These are phyloP conservation scores for Dendrobium chrysotoxum DNA, from an alignment of 106 monocot species.

Conservation along the genomic window DNA sequence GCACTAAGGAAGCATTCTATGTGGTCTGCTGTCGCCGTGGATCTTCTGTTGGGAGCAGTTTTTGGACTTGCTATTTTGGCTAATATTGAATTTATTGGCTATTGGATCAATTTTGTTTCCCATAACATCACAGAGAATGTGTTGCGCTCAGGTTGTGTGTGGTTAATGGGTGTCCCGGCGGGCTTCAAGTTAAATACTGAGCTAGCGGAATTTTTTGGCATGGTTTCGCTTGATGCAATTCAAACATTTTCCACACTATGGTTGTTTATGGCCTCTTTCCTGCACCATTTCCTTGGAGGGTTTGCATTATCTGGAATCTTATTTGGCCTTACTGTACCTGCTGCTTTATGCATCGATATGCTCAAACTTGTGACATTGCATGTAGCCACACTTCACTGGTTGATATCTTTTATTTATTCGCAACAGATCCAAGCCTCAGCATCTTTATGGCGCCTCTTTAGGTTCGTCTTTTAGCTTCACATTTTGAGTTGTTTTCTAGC, in stretches of 20 bases:
- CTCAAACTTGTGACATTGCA: conserved; percentile 69
- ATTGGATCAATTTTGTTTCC: conserved; percentile 21
- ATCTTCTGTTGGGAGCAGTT: conserved; percentile 58
- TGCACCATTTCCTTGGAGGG: conserved; percentile 27
- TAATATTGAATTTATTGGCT: conserved; percentile 29
- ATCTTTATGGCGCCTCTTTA: conserved; percentile 95
- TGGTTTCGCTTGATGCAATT: conserved; percentile 75
- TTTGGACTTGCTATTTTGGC: conserved; percentile 39
- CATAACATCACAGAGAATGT: conserved; percentile 47
- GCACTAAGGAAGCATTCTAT: conserved; percentile 51
- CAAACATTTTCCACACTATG: conserved; percentile 88
- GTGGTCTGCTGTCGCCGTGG: conserved; percentile 61
- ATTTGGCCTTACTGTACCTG: conserved; percentile 55
- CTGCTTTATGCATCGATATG: conserved; percentile 80
- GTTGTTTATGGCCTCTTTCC: conserved; percentile 38
- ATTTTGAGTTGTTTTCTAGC: neutral
- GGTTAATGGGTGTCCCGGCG: conserved; percentile 98
- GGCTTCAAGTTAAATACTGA: conserved; percentile 96
- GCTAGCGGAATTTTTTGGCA: conserved; percentile 73
- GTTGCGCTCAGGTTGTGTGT: conserved; percentile 87
- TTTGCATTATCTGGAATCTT: conserved; percentile 56
- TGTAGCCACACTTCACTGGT: conserved; percentile 48
- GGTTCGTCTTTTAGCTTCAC: conserved; percentile 29
- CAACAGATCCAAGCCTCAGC: conserved; percentile 75
- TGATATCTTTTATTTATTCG: conserved; percentile 69